phyloP scores from a whole-genome alignment of 495 filamentous ascomycete genomes.

The Stereocaulon alpinum region DNA sequence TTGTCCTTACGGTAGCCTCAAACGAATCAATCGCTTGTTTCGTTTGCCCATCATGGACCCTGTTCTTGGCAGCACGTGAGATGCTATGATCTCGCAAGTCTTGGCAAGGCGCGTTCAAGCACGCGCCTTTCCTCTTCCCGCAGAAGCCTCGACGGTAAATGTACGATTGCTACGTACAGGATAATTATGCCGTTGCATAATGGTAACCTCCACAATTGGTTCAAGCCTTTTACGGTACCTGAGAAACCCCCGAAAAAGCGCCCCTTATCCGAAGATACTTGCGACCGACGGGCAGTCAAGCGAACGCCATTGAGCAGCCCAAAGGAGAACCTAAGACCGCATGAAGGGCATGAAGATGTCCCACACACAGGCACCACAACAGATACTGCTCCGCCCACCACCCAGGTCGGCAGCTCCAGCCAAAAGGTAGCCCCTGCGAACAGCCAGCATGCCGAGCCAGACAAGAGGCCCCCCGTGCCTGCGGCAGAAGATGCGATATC shows the following conservation, averaged over 20 bases:
- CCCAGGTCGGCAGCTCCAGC: not conserved
- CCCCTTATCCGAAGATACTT: conserved; percentile 2
- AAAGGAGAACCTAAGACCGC: not conserved
- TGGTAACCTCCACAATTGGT: conserved; percentile 31
- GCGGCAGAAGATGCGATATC: not conserved
- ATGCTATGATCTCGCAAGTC: not conserved
- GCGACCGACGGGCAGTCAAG: conserved; percentile 5
- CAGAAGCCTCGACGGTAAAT: not conserved
- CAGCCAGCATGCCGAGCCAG: not conserved
- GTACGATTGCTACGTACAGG: conserved; percentile 18
- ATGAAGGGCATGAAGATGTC: not conserved
- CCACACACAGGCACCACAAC: not conserved
- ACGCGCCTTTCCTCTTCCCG: not conserved
- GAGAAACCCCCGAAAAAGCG: conserved; percentile 8
- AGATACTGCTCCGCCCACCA: no score
- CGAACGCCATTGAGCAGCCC: conserved; percentile 9
- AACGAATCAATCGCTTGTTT: not conserved
- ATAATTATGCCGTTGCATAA: conserved; percentile 12
- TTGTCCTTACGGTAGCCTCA: no score
- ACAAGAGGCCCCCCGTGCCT: not conserved
- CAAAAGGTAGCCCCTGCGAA: not conserved
- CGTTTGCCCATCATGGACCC: not conserved
- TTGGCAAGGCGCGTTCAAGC: conserved; percentile 2
- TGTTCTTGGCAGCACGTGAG: conserved; percentile 7
- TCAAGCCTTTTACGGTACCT: conserved; percentile 25